Base-by-base conservation (phyloP, 2,329 filamentous ascomycete genomes). In the Xylaria digitata region DNA sequence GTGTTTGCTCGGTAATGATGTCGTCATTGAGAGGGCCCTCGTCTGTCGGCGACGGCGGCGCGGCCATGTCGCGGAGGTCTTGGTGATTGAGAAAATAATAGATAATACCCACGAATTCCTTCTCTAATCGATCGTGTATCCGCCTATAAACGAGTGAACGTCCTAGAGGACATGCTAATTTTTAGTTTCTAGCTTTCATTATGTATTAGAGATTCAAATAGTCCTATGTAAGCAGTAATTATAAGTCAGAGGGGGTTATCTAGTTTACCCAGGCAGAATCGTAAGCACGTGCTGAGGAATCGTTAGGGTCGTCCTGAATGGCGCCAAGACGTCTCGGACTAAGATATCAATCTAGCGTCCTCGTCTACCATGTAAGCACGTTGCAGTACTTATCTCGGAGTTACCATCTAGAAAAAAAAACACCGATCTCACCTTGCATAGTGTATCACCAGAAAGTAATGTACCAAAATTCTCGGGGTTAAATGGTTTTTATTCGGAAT, bases 1-100 rank as follows among this genome's bases (percentile, higher is more conserved):
- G 66, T 23, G 66, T 70, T 30, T 48, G 63, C 45, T 70, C 68
- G 37, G 52, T 64, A 49, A 17, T 40, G 56, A 45, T 37, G 1
- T 54, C 65, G 54, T 70, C 55, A 15, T 65, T 32, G 52, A 40
- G 45, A 19, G 55, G 7, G n/a, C 40, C 65, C 50, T 62, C 40
- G 43, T 46, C 34, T 9, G 32, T 6, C 40, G 43, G 37, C 9
- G 46, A 58, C 49, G 54, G 58, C 15, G 43, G 58, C n/a, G 37
- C 42, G 8, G 55, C 49, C 68, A 70, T 70, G 30, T 64, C 19
- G 34, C 19, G 11, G 32, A 34, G 15, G 45, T 54, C 13, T 46
- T 46, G 52, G 32, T 26, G 21, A 23, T 26, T 15, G 49, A 23
- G 30, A 15, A 6, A 23, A 19, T 15, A 43, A 32, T 23, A 2